Base-by-base conservation (phyloP, 805 yeast genomes). In the Zygoascus tannicola region DNA sequence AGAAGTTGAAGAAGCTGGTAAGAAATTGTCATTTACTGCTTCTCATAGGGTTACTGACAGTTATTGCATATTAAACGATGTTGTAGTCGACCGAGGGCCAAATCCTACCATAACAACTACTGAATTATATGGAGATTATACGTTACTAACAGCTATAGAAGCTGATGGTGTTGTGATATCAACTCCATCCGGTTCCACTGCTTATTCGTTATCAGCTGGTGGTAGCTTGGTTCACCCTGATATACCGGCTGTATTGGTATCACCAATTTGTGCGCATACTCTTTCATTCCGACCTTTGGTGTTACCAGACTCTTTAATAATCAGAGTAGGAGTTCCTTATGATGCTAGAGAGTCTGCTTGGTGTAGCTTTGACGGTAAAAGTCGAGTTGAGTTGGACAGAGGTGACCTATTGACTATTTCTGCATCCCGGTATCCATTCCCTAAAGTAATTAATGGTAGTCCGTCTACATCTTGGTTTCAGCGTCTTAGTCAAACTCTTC, bases 341-440 rank as follows among this genome's bases (percentile, higher is more conserved):
- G 74, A 72, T 45, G 81, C 95, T 35, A 67, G 98, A 42, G 78
- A 92, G 4, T 85, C 95, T 0, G 97, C 97, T 0, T 92, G 95
- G 94, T 94, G 94, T 1, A 81, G 96, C 1, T 92, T 92, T 59
- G 98, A 92, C 63, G 98, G 98, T 10, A 80, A 92, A 53, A 78
- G 80, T 19, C 69, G 97, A 35, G 81, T 86, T 3, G 95, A 92
- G 59, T 65, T 92, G 38, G 63, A 68, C 28, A 78, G 76, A 44
- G 97, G 97, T 5, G 92, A 86, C 59, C 87, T 85, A 55, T 84
- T 92, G 28, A 76, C 87, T 0, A 75, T 92, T 14, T 76, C 78
- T 33, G 96, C 96, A 0, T 80, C 92, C 38, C 85, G 87, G 22
- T 90, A 75, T 64, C 94, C 96, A 19, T 92, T 92, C 68, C 98